phyloP scores from a whole-genome alignment of 768 basidiomycete species.

The Hypsizygus marmoreus region DNA sequence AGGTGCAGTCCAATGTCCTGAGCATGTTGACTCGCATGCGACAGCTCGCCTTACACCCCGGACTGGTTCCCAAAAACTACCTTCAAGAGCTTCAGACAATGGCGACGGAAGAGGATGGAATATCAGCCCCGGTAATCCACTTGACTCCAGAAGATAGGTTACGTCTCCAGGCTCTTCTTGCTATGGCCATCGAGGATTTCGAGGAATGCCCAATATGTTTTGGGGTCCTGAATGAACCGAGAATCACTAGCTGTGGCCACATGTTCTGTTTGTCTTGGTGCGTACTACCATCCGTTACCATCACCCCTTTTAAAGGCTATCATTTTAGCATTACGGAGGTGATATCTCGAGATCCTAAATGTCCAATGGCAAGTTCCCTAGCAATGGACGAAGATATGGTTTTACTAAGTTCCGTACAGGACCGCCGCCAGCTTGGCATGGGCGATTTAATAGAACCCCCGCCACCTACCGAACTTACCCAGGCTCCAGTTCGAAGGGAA shows the following conservation, averaged over 20 bases:
- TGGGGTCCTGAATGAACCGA: slow-evolving; percentile 55
- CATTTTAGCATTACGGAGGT: slow-evolving; percentile 63
- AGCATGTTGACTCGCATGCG: slow-evolving; percentile 87
- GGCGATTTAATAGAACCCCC: slow-evolving; percentile 63
- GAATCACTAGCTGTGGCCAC: slow-evolving; percentile 76
- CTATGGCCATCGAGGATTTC: slow-evolving; percentile 73
- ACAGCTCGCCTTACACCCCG: slow-evolving; percentile 80
- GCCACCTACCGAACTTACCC: slow-evolving; percentile 70
- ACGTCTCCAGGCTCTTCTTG: slow-evolving; percentile 58
- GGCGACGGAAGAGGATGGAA: slow-evolving; percentile 35
- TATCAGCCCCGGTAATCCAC: slow-evolving; percentile 26
- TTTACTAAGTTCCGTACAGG: slow-evolving; percentile 43
- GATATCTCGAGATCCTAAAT: slow-evolving; percentile 70
- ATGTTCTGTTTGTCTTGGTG: slow-evolving; percentile 74
- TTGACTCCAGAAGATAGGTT: slow-evolving; percentile 56
- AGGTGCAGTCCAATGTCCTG: slow-evolving; percentile 72
- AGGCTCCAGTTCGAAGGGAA: slow-evolving; percentile 46
- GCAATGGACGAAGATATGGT: neutral
- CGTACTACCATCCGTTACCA: slow-evolving; percentile 12
- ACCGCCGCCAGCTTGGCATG: slow-evolving; percentile 62
- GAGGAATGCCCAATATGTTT: slow-evolving; percentile 87
- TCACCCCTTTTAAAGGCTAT: neutral
- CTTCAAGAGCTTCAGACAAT: slow-evolving; percentile 58
- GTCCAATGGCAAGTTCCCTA: slow-evolving; percentile 70
- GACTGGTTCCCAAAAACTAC: slow-evolving; percentile 71